Conservation (phyloP, 805 yeast species). For the Nakazawaea wyomingensis region DNA sequence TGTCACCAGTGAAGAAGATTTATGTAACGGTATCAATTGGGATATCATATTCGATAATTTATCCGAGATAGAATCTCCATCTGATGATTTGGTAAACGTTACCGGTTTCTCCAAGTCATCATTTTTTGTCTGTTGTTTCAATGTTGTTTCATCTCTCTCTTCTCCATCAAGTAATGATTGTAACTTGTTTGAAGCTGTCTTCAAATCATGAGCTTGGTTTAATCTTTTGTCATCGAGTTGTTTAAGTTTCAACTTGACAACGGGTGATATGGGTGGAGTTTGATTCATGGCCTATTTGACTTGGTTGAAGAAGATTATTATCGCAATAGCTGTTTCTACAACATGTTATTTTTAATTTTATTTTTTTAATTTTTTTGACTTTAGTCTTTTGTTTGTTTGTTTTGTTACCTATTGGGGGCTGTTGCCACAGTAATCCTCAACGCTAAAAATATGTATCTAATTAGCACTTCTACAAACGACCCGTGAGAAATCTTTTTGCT, state of each 20-base stretch:
- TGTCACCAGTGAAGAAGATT: neutral
- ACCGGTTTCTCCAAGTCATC: neutral
- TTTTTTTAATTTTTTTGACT: neutral
- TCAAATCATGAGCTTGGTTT: neutral
- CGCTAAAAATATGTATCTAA: slow-evolving; percentile 3
- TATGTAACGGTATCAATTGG: slow-evolving; percentile 7
- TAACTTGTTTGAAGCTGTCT: slow-evolving; percentile 4
- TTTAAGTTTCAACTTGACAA: slow-evolving; percentile 11
- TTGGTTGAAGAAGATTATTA: neutral
- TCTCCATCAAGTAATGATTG: slow-evolving; percentile 5
- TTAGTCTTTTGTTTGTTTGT: too few species aligned
- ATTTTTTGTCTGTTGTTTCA: neutral
- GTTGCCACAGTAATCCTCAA: neutral
- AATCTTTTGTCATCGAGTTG: slow-evolving; percentile 4
- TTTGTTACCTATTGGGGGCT: too few species aligned
- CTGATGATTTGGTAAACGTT: neutral
- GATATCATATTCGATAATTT: neutral
- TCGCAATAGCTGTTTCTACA: neutral
- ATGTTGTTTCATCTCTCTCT: neutral
- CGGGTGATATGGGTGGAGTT: slow-evolving; percentile 14
- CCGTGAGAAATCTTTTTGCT: neutral
- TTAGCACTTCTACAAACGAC: slow-evolving; percentile 2
- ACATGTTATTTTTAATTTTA: neutral
- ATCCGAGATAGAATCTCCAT: slow-evolving; percentile 2
- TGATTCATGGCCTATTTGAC: too few species aligned